Evolutionary conservation across 2,329 filamentous ascomycete genomes (phyloP), one percentile per base, ranked within the genome.

Genomic region (Fusarium siculi): DNA sequence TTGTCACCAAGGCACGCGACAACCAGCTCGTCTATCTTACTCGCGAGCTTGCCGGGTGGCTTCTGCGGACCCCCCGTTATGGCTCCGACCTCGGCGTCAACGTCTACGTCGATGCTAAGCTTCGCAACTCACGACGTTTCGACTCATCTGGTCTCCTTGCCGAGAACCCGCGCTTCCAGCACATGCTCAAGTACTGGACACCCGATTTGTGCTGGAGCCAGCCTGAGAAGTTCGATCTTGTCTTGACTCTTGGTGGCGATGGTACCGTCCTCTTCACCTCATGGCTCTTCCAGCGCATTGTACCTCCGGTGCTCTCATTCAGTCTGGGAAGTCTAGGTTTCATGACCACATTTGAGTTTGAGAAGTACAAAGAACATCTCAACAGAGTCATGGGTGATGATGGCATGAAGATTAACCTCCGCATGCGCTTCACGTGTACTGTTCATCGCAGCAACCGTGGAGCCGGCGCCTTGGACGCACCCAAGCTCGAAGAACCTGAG

Each of bases 381-480:
- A 92, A 94, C 82, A 92, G 91, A 60, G 90, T 98, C 75, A 97
- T 99, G 95, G 95, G 95, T 68, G 94, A 97, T 64, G 90, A 93
- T 4, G 96, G 96, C 63, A 98, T 99, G 96, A 93, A 96, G 60
- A 96, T 98, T 68, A 98, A 97, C 79, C 87, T 99, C 76, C 94
- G 96, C 75, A 99, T 99, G 96, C 93, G 96, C 70, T 99, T 99
- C 82, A 99, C 96, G 21, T 98, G 96, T 84, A 98, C 96, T 1
- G 95, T 99, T 14, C 98, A 96, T 85, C 93, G 96, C 49, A 88
- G 92, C 74, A 90, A 88, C 36, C 82, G 61, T 36, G 64, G 72
- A 15, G 44, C 67, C 10, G 67, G 68, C 30, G 63, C 84, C 8
- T 56, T 54, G n/a, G 81, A 85, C 5, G 88, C 87, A 16, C 87